Conservation (phyloP, 129 eudicot genomes). For the Ambrosia artemisiifolia region DNA sequence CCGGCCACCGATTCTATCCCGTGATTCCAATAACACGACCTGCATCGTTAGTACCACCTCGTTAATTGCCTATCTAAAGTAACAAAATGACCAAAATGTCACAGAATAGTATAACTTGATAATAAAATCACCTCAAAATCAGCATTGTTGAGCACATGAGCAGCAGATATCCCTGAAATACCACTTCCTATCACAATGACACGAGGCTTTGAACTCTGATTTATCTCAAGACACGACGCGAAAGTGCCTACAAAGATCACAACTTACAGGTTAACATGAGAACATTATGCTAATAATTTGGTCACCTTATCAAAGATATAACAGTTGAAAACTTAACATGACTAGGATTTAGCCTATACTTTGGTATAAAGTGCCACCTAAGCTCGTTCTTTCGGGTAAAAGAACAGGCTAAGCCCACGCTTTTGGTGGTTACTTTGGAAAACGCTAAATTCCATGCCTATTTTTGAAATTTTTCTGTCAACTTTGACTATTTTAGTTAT, state of each 20-base stretch:
- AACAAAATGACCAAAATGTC: neutral
- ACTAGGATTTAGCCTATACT: too few relatives aligned
- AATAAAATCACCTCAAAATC: slow-evolving; percentile 56
- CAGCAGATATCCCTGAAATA: slow-evolving; percentile 95
- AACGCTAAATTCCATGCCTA: neutral
- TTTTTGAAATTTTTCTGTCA: too few relatives aligned
- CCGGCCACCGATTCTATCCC: slow-evolving; percentile 94
- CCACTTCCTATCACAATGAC: slow-evolving; percentile 96
- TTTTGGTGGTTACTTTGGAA: neutral
- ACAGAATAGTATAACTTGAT: neutral
- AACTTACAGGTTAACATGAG: neutral
- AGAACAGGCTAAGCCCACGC: too few relatives aligned
- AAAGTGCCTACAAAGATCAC: slow-evolving; percentile 49
- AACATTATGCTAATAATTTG: neutral
- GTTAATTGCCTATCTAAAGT: neutral
- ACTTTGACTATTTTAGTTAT: too few relatives aligned
- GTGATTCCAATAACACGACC: slow-evolving; percentile 91
- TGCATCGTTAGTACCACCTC: slow-evolving; percentile 19
- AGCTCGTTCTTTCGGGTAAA: too few relatives aligned
- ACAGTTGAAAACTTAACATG: neutral
- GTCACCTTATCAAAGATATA: neutral
- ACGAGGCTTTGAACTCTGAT: slow-evolving; percentile 48
- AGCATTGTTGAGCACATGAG: slow-evolving; percentile 69
- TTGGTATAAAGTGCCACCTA: too few relatives aligned
- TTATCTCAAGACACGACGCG: slow-evolving; percentile 55